A percentile compares a stretch with the other conserved stretches of the same genome.
Conservation (phyloP, 129 eudicot species). For the Escallonia herrerae region DNA sequence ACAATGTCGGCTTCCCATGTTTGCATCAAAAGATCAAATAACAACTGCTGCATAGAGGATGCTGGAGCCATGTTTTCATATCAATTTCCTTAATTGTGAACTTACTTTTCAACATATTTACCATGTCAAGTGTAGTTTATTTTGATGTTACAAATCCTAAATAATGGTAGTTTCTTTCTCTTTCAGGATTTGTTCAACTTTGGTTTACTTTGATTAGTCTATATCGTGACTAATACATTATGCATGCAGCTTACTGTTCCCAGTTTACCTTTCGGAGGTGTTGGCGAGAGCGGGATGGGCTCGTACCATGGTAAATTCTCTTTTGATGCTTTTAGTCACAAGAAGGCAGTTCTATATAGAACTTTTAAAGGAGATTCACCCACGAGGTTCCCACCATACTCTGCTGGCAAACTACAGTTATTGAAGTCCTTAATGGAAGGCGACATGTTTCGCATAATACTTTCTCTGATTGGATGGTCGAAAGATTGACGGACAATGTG, state of each 20-base stretch:
- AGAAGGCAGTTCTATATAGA: constrained; percentile 32
- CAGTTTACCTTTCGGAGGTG: constrained; percentile 32
- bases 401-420: constrained; percentile 19
- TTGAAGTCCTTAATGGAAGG: constrained; percentile 26
- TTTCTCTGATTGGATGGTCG: constrained; percentile 16
- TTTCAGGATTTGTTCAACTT: neutral
- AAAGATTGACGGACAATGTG: constrained; percentile 11
- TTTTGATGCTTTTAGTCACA: constrained; percentile 33
- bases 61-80: neutral
- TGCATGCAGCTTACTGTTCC: constrained; percentile 22
- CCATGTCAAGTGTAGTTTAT: neutral
- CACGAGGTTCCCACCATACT: constrained; percentile 30
- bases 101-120: neutral
- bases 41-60: neutral
- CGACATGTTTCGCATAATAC: constrained; percentile 10
- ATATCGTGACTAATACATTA: neutral
- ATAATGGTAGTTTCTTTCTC: neutral
- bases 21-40: neutral
- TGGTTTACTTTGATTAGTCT: neutral
- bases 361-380: constrained; percentile 23
- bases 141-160: neutral
- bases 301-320: constrained; percentile 36
- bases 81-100: neutral
- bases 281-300: constrained; percentile 44
- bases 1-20: neutral